phyloP scores from a whole-genome alignment of 148 eudicot genomes.

The Chenopodium suecicum region DNA sequence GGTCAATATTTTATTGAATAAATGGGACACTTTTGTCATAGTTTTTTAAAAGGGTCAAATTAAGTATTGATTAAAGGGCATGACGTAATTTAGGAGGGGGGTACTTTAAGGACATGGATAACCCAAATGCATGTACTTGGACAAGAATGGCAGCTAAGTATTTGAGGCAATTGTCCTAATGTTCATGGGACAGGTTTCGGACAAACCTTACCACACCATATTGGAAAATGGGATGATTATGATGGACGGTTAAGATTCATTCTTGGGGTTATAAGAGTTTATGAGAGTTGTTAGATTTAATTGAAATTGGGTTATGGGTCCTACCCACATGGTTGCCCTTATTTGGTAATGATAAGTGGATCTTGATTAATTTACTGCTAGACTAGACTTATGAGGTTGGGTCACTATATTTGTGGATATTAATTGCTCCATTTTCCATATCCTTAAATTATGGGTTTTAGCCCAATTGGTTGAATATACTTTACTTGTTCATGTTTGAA shows the following conservation, averaged over 20 bases:
- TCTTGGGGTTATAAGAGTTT: neutral
- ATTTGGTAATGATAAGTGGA: constrained; percentile 24
- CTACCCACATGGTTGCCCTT: constrained; percentile 26
- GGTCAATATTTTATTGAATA: too few relatives aligned
- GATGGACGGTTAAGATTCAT: constrained; percentile 18
- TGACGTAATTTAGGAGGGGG: constrained; percentile 14
- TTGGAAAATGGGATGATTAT: constrained; percentile 4
- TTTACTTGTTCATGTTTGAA: neutral
- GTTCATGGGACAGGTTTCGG: constrained; percentile 34
- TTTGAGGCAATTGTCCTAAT: constrained; percentile 33
- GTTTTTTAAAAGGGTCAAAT: neutral
- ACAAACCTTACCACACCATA: constrained; percentile 16
- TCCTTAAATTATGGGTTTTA: constrained; percentile 13
- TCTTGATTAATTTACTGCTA: constrained; percentile 4
- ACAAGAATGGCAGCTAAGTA: constrained; percentile 26
- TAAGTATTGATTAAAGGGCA: neutral
- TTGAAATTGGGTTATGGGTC: constrained; percentile 18
- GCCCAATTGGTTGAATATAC: neutral
- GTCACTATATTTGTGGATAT: neutral
- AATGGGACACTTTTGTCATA: too few relatives aligned
- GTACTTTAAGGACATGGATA: constrained; percentile 33
- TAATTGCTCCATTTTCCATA: constrained; percentile 18
- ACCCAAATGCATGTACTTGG: constrained; percentile 36
- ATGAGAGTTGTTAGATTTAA: constrained; percentile 21
- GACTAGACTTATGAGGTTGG: neutral